A percentile compares a stretch with the other conserved stretches of the same genome.
These are phyloP conservation scores for Sodiomyces alkalinus DNA, from an alignment of 2,329 filamentous ascomycete species.

Conservation along the genomic window DNA sequence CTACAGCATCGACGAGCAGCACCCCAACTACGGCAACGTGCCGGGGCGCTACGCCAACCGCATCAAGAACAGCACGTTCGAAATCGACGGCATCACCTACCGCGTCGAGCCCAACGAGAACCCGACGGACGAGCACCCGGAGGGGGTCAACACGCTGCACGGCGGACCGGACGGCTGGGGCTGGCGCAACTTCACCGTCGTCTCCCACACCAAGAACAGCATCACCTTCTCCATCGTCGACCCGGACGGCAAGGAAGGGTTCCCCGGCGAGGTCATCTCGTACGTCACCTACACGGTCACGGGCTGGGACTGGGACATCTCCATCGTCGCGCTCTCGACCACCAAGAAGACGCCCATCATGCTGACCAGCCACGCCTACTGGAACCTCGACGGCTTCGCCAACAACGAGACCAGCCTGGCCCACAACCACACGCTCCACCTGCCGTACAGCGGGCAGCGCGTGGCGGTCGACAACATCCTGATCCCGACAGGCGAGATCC, in stretches of 20 bases:
- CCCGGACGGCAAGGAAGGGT: conserved; percentile 57
- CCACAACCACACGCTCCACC: conserved; percentile 56
- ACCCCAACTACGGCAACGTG: conserved; percentile 58
- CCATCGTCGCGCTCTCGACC: conserved; percentile 54
- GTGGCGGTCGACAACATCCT: conserved; percentile 55
- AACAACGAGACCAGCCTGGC: conserved; percentile 52
- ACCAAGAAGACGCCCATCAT: conserved; percentile 72
- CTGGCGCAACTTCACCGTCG: conserved; percentile 62
- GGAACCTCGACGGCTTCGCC: conserved; percentile 69
- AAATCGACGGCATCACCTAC: conserved; percentile 47
- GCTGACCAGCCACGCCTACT: conserved; percentile 62
- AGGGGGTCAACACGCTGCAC: conserved; percentile 50
- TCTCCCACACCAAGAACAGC: conserved; percentile 47
- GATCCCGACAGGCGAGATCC: conserved; percentile 61
- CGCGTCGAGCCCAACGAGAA: conserved; percentile 50
- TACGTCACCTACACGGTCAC: conserved; percentile 60
- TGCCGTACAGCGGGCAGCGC: conserved; percentile 59
- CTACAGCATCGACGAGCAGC: conserved; percentile 47
- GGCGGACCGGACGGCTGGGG: conserved; percentile 62
- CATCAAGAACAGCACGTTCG: conserved; percentile 63
- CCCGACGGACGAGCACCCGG: conserved; percentile 29
- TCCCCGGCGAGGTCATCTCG: conserved; percentile 62
- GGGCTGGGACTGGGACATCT: conserved; percentile 54
- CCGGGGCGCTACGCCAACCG: conserved; percentile 69
- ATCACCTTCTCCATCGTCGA: conserved; percentile 67